These are phyloP conservation scores for Silene noctiflora DNA, from an alignment of 179 eudicot genomes.

Conservation along the genomic window DNA sequence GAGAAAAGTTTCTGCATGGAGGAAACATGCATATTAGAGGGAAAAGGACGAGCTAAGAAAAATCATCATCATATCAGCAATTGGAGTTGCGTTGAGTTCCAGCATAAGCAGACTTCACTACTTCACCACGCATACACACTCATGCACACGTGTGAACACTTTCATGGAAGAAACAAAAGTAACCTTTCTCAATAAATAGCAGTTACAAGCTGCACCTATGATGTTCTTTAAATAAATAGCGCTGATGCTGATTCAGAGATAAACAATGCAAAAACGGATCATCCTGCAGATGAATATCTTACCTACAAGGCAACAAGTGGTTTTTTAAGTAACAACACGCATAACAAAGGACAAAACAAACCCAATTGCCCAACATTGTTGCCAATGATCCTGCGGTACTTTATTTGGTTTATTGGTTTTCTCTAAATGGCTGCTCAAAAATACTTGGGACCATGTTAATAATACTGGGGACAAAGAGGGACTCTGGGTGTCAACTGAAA, in stretches of 20 bases:
- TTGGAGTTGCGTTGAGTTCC: neutral
- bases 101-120: neutral
- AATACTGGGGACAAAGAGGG: too few species aligned
- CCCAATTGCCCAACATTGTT: too few species aligned
- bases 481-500: too few species aligned
- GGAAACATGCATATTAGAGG: constrained; percentile 4
- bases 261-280: neutral
- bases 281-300: neutral
- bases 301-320: too few species aligned
- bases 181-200: neutral
- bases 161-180: constrained; percentile 6
- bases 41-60: neutral
- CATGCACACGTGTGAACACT: neutral
- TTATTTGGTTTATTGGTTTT: too few species aligned
- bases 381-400: too few species aligned
- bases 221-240: neutral
- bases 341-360: too few species aligned
- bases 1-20: constrained; percentile 59
- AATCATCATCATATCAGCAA: constrained; percentile 3
- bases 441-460: too few species aligned
- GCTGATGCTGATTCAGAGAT: neutral
- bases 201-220: neutral
- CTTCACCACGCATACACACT: neutral
- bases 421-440: too few species aligned
- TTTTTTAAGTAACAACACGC: too few species aligned